Evolutionary conservation across 2,329 filamentous ascomycete species (phyloP), one percentile per base, ranked within the genome.

Genomic region (Epichloe sibirici): DNA sequence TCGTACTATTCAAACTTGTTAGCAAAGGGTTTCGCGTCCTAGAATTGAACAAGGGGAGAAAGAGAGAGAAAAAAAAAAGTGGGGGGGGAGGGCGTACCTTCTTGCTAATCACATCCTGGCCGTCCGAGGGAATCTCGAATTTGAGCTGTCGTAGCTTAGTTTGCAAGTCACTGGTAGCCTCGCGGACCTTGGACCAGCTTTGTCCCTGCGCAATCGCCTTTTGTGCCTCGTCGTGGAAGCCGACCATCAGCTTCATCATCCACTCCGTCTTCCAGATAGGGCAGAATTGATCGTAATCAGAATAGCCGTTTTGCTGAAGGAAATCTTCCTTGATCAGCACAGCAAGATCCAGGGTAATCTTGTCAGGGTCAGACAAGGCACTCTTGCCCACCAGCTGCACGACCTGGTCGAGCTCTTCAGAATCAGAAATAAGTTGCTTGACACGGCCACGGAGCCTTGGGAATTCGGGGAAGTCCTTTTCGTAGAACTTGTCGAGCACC

Each of bases 181-280:
- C 93, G 60, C 91, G 83, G 52, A 98, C 86, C 80, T 95, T 96
- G 66, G 77, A 75, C 93, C 93, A 98, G 71, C 75, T 85, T 71
- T 91, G 86, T 56, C 93, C 93, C 70, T 95, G 89, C 5, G 86
- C 79, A 65, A 98, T 81, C 6, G 89, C 90, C 81, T 96, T 97
- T 70, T 97, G 91, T 25, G 89, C 85, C 76, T 98, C 93, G 64
- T 98, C 94, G 68, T 96, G 89, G 81, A 91, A 98, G 54, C 85
- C 88, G 77, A 98, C 88, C 83, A 98, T 97, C 58, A 89, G 86
- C 81, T 95, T 96, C 93, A 98, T 98, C 93, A 98, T 97, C 85
- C 93, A 98, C 70, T 95, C 87, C 0, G 93, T 98, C 85, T 98
- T 98, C 93, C 93, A 98, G 65, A 98, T 81, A 48, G 93, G 93